phyloP scores from a whole-genome alignment of 1,284 basidiomycete genomes.

The Trichosporon sp. region DNA sequence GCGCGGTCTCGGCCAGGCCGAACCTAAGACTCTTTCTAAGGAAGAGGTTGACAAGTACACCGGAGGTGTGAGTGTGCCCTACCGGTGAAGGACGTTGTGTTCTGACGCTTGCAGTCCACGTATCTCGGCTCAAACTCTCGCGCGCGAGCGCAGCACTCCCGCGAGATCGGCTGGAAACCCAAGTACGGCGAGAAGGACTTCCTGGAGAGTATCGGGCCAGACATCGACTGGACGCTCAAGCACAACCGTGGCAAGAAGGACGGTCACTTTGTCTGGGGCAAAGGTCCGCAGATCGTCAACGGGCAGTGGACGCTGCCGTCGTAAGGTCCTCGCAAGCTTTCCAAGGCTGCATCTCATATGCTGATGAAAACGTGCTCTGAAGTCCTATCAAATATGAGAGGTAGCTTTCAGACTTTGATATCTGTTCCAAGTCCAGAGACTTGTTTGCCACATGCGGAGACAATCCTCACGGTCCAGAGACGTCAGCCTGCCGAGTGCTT shows the following conservation, averaged over 20 bases:
- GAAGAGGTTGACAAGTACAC: slow-evolving; percentile 45
- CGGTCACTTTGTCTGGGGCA: slow-evolving; percentile 8
- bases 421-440: no score
- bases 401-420: no score
- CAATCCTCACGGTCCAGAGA: no score
- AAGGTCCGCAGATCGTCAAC: not conserved
- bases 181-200: slow-evolving; percentile 30
- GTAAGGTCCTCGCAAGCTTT: no score
- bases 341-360: no score
- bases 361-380: no score
- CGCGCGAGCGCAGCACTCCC: slow-evolving; percentile 53
- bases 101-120: slow-evolving; percentile 15
- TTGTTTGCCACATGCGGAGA: no score
- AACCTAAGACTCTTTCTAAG: slow-evolving; percentile 32
- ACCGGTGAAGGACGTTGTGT: not conserved
- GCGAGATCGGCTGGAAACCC: slow-evolving; percentile 52
- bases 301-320: slow-evolving; percentile 10
- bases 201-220: slow-evolving; percentile 18
- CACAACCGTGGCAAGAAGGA: slow-evolving; percentile 4
- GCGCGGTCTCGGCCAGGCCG: slow-evolving; percentile 22
- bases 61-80: slow-evolving; percentile 16
- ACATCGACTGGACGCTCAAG: slow-evolving; percentile 9
- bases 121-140: slow-evolving; percentile 57
- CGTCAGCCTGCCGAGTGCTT: no score
- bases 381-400: no score